These are phyloP conservation scores for Pseudozyma pruni DNA, from an alignment of 1,284 basidiomycete species.

Conservation along the genomic window DNA sequence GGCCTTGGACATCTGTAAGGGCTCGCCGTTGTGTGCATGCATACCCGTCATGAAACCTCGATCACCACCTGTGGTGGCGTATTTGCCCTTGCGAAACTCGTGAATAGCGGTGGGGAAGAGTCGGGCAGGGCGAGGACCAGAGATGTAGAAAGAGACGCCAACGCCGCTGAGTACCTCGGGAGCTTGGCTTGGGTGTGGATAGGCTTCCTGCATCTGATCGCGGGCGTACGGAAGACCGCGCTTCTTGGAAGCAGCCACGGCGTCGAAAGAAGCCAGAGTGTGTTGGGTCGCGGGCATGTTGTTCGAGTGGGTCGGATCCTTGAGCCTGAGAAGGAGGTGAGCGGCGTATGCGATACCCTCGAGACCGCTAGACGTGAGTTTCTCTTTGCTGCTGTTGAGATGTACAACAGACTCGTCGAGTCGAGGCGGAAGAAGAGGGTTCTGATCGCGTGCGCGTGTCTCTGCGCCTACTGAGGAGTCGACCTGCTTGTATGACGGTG, in stretches of 20 bases:
- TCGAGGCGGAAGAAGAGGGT: not conserved
- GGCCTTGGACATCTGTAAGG: too few relatives aligned
- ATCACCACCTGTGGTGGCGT: conserved; percentile 43
- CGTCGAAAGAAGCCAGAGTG: too few relatives aligned
- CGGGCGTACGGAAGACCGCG: conserved; percentile 26
- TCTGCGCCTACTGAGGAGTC: too few relatives aligned
- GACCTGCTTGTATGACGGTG: too few relatives aligned
- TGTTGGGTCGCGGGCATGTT: conserved; percentile 9
- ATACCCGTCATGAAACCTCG: conserved; percentile 46
- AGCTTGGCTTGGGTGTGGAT: not conserved
- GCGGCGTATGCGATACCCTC: conserved; percentile 42
- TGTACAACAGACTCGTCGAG: too few relatives aligned
- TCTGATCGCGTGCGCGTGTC: not conserved
- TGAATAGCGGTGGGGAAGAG: conserved; percentile 32
- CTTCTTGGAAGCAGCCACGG: too few relatives aligned
- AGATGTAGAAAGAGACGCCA: conserved; percentile 26
- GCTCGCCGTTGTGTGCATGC: too few relatives aligned
- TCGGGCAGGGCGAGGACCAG: conserved; percentile 26
- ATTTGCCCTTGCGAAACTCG: conserved; percentile 39
- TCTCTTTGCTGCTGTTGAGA: not conserved
- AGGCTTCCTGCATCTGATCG: conserved; percentile 1
- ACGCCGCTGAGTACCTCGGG: not conserved
- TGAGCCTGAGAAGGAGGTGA: conserved; percentile 23
- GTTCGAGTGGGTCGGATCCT: not conserved
- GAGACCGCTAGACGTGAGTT: conserved; percentile 11